Conservation (phyloP, 2,329 filamentous ascomycete species). For the Sarocladiaceae sp. region DNA sequence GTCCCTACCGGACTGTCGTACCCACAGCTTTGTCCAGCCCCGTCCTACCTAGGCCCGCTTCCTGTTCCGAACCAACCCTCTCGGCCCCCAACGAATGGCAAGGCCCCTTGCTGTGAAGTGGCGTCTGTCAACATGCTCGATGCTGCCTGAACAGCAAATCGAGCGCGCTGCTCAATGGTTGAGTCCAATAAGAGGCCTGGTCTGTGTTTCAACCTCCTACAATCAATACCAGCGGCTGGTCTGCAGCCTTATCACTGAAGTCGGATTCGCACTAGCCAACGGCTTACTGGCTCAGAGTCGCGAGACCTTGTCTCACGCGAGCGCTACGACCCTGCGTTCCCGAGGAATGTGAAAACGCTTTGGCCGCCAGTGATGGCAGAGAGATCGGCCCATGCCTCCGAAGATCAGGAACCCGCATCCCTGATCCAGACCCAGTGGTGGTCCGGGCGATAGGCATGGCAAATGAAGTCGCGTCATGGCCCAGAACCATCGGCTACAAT, state of each 20-base stretch:
- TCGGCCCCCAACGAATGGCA: constrained; percentile 1
- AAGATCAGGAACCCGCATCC: background rate
- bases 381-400: background rate
- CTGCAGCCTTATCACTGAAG: background rate
- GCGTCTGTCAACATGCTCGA: background rate
- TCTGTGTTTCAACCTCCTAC: constrained; percentile 2
- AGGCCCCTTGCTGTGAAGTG: background rate
- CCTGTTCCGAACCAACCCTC: constrained; percentile 2
- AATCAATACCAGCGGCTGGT: background rate
- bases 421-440: background rate
- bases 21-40: background rate
- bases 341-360: too few species aligned
- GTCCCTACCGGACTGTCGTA: background rate
- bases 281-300: too few species aligned
- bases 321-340: too few species aligned
- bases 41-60: background rate
- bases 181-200: background rate
- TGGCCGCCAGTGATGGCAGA: background rate
- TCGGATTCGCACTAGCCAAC: too few species aligned
- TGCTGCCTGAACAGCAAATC: background rate
- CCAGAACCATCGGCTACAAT: too few species aligned
- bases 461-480: too few species aligned
- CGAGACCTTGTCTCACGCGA: background rate
- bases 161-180: too few species aligned
- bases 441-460: background rate